These are phyloP conservation scores for Claviceps sp. DNA, from an alignment of 2,329 filamentous ascomycete species.

Conservation along the genomic window DNA sequence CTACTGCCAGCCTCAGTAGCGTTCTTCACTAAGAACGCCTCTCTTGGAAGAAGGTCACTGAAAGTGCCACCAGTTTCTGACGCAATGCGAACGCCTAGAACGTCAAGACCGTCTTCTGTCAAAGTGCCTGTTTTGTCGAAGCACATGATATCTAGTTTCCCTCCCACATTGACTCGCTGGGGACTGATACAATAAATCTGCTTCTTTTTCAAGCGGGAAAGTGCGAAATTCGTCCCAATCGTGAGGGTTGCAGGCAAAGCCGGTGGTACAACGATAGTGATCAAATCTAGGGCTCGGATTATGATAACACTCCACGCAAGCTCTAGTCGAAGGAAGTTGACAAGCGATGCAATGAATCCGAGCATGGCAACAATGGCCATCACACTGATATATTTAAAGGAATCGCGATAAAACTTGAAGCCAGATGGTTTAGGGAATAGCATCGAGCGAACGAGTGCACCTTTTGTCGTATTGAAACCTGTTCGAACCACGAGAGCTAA, in stretches of 20 bases:
- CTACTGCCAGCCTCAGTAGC: neutral
- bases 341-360: constrained; percentile 79
- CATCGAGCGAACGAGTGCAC: constrained; percentile 91
- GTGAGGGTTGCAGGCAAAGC: constrained; percentile 88
- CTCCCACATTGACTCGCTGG: constrained; percentile 89
- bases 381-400: constrained; percentile 93
- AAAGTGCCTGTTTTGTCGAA: constrained; percentile 99
- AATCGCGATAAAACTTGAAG: constrained; percentile 97
- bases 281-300: constrained; percentile 81
- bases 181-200: constrained; percentile 97
- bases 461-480: constrained; percentile 96
- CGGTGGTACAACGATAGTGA: constrained; percentile 94
- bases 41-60: constrained; percentile 58
- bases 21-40: constrained; percentile 1
- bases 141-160: constrained; percentile 90
- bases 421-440: constrained; percentile 95
- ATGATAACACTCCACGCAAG: constrained; percentile 85
- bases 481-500: constrained; percentile 86
- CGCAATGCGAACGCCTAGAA: constrained; percentile 75
- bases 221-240: constrained; percentile 91
- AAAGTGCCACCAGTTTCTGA: constrained; percentile 50
- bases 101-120: constrained; percentile 90
- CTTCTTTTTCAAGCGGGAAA: constrained; percentile 73
- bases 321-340: constrained; percentile 80
- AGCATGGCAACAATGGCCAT: constrained; percentile 79